Evolutionary conservation across 306 rosid genomes (phyloP).

Genomic region (Inga oerstediana): DNA sequence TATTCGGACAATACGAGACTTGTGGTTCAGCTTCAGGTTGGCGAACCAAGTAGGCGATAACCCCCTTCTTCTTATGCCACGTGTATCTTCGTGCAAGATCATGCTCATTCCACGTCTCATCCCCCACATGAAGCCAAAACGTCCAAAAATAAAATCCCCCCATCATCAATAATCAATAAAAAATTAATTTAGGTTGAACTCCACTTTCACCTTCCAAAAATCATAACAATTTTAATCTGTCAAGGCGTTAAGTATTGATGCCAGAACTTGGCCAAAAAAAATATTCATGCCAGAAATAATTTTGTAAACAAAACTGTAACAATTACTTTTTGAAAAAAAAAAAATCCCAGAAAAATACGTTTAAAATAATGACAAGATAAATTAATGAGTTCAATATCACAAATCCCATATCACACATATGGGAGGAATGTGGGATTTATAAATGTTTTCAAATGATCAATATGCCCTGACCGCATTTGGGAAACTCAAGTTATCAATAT

Average conservation of each 20-base stretch:
- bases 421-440: too few species aligned
- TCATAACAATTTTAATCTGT: background rate
- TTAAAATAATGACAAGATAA: too few species aligned
- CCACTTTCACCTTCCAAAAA: background rate
- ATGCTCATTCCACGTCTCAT: constrained; percentile 27
- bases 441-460: too few species aligned
- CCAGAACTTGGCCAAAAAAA: too few species aligned
- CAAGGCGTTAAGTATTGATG: background rate
- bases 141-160: background rate
- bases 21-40: constrained; percentile 36
- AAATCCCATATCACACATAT: too few species aligned
- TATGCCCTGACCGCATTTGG: too few species aligned
- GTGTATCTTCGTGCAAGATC: constrained; percentile 15
- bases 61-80: constrained; percentile 34
- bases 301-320: too few species aligned
- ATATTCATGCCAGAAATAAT: too few species aligned
- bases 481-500: too few species aligned
- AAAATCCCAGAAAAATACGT: too few species aligned
- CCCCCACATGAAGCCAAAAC: background rate
- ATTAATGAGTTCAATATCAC: too few species aligned
- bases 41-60: background rate
- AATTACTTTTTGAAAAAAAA: too few species aligned
- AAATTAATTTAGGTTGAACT: background rate
- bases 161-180: background rate
- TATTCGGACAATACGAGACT: background rate